A percentile compares a stretch with the other conserved stretches of the same genome.
Evolutionary conservation across 2,329 filamentous ascomycete genomes (phyloP).

Genomic region (Phialophora verrucosa): DNA sequence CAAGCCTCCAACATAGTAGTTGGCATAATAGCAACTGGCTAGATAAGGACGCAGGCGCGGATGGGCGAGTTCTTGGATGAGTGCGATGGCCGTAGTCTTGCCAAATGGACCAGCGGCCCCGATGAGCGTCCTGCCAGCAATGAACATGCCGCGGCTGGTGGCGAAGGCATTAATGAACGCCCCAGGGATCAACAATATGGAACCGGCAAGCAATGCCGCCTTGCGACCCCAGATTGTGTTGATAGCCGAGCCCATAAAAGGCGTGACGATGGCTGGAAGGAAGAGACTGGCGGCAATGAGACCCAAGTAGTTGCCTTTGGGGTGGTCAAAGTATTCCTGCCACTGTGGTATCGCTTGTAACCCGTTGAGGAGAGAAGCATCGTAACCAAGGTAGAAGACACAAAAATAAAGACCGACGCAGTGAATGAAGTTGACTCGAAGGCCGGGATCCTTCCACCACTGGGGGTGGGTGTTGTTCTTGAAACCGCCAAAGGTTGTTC

Average conservation of each 20-base stretch:
- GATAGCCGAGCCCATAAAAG: slow-evolving; percentile 70
- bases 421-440: slow-evolving; percentile 16
- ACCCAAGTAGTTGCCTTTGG: slow-evolving; percentile 54
- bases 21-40: slow-evolving; percentile 69
- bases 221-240: slow-evolving; percentile 68
- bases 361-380: slow-evolving; percentile 56
- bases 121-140: slow-evolving; percentile 71
- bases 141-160: slow-evolving; percentile 69
- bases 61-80: slow-evolving; percentile 70
- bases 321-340: slow-evolving; percentile 65
- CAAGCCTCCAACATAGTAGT: slow-evolving; percentile 50
- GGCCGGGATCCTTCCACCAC: slow-evolving; percentile 19
- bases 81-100: slow-evolving; percentile 69
- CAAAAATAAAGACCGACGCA: slow-evolving; percentile 19
- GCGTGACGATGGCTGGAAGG: slow-evolving; percentile 68
- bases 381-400: slow-evolving; percentile 44
- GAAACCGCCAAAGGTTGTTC: no score
- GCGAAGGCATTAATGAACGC: slow-evolving; percentile 73
- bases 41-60: slow-evolving; percentile 57
- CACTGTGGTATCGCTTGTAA: slow-evolving; percentile 61
- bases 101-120: slow-evolving; percentile 71
- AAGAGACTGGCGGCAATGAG: slow-evolving; percentile 72
- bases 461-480: slow-evolving; percentile 12
- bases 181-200: slow-evolving; percentile 68
- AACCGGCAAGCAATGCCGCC: slow-evolving; percentile 69